These are phyloP conservation scores for Fusarium graminum DNA, from an alignment of 2,329 filamentous ascomycete species.

Conservation along the genomic window DNA sequence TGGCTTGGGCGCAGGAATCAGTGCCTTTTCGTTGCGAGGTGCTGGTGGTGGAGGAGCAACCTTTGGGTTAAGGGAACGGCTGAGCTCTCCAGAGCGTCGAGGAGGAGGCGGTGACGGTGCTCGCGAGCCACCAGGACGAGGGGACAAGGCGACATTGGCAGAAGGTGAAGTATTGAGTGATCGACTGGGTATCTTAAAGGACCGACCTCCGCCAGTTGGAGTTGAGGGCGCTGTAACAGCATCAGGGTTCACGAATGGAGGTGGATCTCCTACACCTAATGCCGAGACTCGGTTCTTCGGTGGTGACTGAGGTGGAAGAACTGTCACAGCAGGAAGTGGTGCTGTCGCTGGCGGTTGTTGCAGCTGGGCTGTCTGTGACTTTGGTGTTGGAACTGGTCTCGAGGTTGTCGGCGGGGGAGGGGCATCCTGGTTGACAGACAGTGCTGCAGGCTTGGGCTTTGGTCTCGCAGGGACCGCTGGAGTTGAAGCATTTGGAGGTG, in stretches of 20 bases:
- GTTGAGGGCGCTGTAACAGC: constrained; percentile 57
- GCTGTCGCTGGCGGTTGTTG: constrained; percentile 42
- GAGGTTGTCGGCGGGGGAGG: constrained; percentile 45
- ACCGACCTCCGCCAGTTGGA: constrained; percentile 59
- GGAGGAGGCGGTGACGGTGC: constrained; percentile 75
- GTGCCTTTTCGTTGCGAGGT: constrained; percentile 80
- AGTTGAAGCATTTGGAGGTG: constrained; percentile 51
- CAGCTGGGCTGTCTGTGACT: constrained; percentile 42
- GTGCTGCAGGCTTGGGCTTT: constrained; percentile 46
- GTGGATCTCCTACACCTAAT: constrained; percentile 57
- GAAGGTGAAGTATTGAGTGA: constrained; percentile 65
- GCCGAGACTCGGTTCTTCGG: constrained; percentile 62
- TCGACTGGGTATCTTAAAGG: constrained; percentile 68
- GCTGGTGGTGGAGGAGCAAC: constrained; percentile 75
- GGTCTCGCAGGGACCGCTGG: constrained; percentile 52
- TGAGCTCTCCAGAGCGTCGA: constrained; percentile 70
- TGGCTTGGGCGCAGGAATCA: constrained; percentile 51
- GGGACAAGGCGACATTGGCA: constrained; percentile 56
- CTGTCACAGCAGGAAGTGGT: constrained; percentile 73
- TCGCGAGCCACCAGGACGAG: constrained; percentile 61
- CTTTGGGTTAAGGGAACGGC: constrained; percentile 62
- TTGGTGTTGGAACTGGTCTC: constrained; percentile 44
- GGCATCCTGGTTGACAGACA: constrained; percentile 43
- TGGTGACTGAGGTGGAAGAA: constrained; percentile 79
- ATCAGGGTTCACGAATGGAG: constrained; percentile 63